Percentiles rank a stretch among this genome's conserved stretches.
phyloP scores from a whole-genome alignment of 2,329 filamentous ascomycete species.

The Drechslerella coelobrocha region DNA sequence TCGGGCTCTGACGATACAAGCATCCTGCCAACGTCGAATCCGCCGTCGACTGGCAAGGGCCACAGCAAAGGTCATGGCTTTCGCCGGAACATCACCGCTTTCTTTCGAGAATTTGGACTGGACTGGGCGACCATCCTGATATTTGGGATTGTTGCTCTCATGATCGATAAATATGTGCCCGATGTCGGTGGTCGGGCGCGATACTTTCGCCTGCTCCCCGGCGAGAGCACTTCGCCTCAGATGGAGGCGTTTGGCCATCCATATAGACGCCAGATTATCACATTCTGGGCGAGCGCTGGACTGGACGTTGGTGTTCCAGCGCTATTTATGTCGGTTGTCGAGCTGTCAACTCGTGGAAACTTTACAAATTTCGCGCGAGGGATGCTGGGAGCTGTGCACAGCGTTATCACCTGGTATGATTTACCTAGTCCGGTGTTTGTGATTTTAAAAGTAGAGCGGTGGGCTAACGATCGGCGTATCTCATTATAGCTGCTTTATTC shows the following conservation, averaged over 20 bases:
- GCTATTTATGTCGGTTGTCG: conserved; percentile 25
- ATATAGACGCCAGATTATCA: conserved; percentile 40
- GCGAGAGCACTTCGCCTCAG: conserved; percentile 31
- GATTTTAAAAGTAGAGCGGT: too few species aligned
- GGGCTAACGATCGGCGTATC: too few species aligned
- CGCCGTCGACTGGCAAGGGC: neutral
- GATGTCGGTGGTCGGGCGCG: conserved; percentile 30
- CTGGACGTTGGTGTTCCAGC: conserved; percentile 35
- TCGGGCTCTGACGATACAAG: neutral
- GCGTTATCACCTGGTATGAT: conserved; percentile 41
- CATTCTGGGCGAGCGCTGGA: conserved; percentile 35
- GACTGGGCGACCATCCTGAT: conserved; percentile 33
- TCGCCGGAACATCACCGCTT: neutral
- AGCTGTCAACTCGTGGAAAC: conserved; percentile 22
- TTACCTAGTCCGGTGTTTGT: neutral
- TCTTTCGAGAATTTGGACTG: conserved; percentile 23
- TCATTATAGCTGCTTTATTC: conserved; percentile 29
- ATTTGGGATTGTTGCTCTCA: conserved; percentile 32
- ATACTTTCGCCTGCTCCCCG: conserved; percentile 42
- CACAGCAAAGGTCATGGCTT: neutral
- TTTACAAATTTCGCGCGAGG: conserved; percentile 27
- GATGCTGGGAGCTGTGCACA: conserved; percentile 30
- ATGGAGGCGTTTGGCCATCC: conserved; percentile 39
- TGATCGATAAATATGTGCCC: conserved; percentile 45
- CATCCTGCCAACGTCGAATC: conserved; percentile 8